phyloP scores from a whole-genome alignment of 371 early-diverging fungal species.

The Mucor velutinosus region DNA sequence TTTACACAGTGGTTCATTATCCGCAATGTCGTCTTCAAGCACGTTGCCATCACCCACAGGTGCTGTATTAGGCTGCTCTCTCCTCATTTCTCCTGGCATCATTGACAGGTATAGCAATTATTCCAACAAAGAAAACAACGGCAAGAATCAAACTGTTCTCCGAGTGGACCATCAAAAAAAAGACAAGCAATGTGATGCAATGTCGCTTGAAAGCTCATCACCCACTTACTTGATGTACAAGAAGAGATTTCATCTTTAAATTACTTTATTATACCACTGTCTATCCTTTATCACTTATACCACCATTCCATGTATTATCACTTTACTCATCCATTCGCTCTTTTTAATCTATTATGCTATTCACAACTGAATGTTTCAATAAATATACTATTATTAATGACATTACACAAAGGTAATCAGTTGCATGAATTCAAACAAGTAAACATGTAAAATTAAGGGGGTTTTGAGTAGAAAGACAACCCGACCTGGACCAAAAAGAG shows the following conservation, averaged over 20 bases:
- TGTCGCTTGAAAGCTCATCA: constrained; percentile 12
- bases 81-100: constrained; percentile 15
- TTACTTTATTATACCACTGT: not conserved
- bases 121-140: not conserved
- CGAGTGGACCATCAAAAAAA: not conserved
- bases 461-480: not conserved
- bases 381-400: not conserved
- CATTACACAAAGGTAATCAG: not conserved
- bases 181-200: not conserved
- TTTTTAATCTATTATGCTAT: not conserved
- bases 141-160: not conserved
- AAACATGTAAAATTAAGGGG: not conserved
- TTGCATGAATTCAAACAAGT: constrained; percentile 1
- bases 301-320: not conserved
- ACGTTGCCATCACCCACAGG: constrained; percentile 19
- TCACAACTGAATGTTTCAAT: not conserved
- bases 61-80: constrained; percentile 14
- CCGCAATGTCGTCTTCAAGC: not conserved
- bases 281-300: not conserved
- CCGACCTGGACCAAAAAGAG: not conserved
- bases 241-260: constrained; percentile 17
- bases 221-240: constrained; percentile 32
- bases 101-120: constrained; percentile 5
- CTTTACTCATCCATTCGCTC: not conserved
- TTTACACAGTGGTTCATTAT: not conserved